Conservation (phyloP, 208 protist species). For the Acanthamoeba lenticulata region DNA sequence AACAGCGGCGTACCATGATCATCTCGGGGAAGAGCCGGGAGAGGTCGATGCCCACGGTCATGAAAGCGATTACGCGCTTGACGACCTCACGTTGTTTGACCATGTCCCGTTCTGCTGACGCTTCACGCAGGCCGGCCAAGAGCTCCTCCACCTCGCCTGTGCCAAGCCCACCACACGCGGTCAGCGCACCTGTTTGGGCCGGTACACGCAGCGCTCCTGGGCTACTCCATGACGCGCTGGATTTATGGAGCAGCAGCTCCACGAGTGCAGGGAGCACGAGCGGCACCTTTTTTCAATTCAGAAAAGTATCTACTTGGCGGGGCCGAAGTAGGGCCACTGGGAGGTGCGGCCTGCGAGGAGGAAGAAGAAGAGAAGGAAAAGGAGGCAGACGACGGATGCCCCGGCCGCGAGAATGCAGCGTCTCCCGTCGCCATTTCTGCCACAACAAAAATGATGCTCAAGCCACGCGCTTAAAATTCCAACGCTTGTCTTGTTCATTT, state of each 20-base stretch:
- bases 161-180: neutral
- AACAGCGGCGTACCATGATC: constrained; percentile 86
- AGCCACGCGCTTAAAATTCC: no score
- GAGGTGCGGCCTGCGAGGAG: neutral
- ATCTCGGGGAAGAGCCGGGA: constrained; percentile 93
- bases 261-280: neutral
- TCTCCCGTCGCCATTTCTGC: neutral
- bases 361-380: neutral
- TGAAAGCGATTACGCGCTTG: constrained; percentile 93
- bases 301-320: neutral
- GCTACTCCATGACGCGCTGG: neutral
- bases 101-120: neutral
- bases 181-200: no score
- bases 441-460: no score
- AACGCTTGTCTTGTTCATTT: no score
- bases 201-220: no score
- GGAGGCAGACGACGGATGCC: neutral
- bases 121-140: constrained; percentile 18
- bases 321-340: neutral
- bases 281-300: neutral
- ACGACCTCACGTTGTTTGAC: constrained; percentile 86
- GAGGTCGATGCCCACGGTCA: constrained; percentile 97
- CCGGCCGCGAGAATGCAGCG: neutral
- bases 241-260: neutral
- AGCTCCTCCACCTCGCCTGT: constrained; percentile 40